phyloP scores from a whole-genome alignment of 2,329 filamentous ascomycete genomes.

The Neophaeococcomyces aloes region DNA sequence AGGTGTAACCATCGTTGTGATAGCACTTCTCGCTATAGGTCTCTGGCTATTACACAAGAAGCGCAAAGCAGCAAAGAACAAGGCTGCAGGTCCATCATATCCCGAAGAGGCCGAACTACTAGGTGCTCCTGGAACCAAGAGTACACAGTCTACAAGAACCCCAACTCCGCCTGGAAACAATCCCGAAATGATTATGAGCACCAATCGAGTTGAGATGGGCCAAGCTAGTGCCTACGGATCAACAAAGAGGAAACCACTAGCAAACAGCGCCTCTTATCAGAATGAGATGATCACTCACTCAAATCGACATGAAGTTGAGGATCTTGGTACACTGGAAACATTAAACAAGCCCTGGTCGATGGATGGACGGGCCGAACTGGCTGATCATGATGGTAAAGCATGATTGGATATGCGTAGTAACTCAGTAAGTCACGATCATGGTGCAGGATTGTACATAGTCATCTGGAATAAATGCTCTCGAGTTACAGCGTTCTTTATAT shows the following conservation, averaged over 20 bases:
- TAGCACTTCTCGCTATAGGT: neutral
- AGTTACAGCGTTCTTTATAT: too few relatives aligned
- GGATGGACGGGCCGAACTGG: neutral
- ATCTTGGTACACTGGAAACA: neutral
- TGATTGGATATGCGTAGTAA: neutral
- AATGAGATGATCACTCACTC: neutral
- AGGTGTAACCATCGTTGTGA: neutral
- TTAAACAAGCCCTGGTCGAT: neutral
- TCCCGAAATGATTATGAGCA: neutral
- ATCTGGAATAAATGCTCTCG: too few relatives aligned
- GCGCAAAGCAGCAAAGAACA: neutral
- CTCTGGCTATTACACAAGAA: neutral
- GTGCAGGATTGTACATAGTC: too few relatives aligned
- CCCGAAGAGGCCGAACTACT: neutral
- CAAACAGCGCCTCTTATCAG: neutral
- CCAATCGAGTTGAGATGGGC: neutral
- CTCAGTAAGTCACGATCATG: too few relatives aligned
- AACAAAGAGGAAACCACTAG: neutral
- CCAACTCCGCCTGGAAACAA: neutral
- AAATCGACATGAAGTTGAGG: neutral
- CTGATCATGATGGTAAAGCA: neutral
- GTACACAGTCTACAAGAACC: neutral
- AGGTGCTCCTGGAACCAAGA: neutral
- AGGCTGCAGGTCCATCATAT: neutral
- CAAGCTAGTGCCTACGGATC: neutral